Base-by-base conservation (phyloP, 129 eudicot species). In the Pittosporum tobira region DNA sequence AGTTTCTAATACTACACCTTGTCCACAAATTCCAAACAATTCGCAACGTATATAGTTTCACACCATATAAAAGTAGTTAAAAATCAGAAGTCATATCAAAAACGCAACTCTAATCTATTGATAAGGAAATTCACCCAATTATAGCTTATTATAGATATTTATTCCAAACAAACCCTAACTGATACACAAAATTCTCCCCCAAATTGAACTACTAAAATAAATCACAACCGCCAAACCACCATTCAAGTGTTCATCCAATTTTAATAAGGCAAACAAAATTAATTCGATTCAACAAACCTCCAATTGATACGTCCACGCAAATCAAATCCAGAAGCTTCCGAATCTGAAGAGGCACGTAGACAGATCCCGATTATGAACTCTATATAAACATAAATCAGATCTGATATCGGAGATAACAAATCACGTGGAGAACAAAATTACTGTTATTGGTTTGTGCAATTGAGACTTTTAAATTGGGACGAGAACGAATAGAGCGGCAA, bases 401-500 rank as follows among this genome's bases (percentile, higher is more conserved):
- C 56, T 62, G 63, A 72, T 46, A 40, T 65, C 57, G 40, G 30
- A 63, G n/a, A n/a, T n/a, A 49, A 63, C 38, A 44, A 62, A 29
- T 43, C 26, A 57, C 50, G 13, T 18, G 29, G 30, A 28, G 46
- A 3, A 23, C 5, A 47, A 1, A 59, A 13, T 37, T 67, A 77
- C 85, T 88, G 83, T 80, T 83, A 78, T 12, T 72, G 48, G 15
- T 63, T 43, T 43, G 13, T 51, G 7, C n/a, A 38, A 37, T 19
- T 55, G 50, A 28, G 10, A 50, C 31, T 29, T 40, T 63, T 48
- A 42, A 49, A 62, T 37, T 44, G 61, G 34, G 61, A 48, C 23
- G 50, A 15, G 42, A 60, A 74, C 66, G 79, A 59, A 67, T 31
- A 64, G 62, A 82, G 84, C 87, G 84, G 78, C 84, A 82, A 85